phyloP scores from a whole-genome alignment of 768 basidiomycete species.

The Leccinellum luteum region DNA sequence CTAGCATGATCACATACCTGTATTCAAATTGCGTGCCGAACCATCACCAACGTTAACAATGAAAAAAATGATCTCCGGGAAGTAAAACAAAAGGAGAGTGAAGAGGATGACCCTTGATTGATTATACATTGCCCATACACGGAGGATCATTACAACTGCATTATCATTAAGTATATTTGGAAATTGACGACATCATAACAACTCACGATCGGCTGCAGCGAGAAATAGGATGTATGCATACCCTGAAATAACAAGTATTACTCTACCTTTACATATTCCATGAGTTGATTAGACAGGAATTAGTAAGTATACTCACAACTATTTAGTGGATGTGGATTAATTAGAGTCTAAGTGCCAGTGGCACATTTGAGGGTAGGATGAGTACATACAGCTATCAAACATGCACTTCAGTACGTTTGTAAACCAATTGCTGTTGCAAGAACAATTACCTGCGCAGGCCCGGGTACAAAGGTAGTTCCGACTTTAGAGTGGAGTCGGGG shows the following conservation, averaged over 20 bases:
- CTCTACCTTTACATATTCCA: background rate
- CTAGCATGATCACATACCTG: background rate
- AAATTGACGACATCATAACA: background rate
- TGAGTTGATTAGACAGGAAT: background rate
- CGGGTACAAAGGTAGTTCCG: conserved; percentile 3
- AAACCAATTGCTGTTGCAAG: background rate
- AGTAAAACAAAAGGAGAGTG: background rate
- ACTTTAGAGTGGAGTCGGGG: background rate
- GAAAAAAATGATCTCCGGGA: background rate
- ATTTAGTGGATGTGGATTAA: background rate
- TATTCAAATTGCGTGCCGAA: background rate
- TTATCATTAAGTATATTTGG: background rate
- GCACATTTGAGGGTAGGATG: background rate
- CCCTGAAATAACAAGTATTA: background rate
- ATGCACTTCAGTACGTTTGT: background rate
- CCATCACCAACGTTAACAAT: background rate
- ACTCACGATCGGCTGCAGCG: conserved; percentile 6
- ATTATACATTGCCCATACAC: conserved; percentile 3
- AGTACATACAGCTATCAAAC: conserved; percentile 5
- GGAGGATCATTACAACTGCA: conserved; percentile 2
- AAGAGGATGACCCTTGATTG: background rate
- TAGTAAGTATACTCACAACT: background rate
- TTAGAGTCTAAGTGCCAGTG: too few species aligned
- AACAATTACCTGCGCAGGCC: conserved; percentile 1
- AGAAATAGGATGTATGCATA: conserved; percentile 5